A percentile compares a stretch with the other conserved stretches of the same genome.
phyloP scores from a whole-genome alignment of 768 basidiomycete genomes.

The Nidularia sp. region DNA sequence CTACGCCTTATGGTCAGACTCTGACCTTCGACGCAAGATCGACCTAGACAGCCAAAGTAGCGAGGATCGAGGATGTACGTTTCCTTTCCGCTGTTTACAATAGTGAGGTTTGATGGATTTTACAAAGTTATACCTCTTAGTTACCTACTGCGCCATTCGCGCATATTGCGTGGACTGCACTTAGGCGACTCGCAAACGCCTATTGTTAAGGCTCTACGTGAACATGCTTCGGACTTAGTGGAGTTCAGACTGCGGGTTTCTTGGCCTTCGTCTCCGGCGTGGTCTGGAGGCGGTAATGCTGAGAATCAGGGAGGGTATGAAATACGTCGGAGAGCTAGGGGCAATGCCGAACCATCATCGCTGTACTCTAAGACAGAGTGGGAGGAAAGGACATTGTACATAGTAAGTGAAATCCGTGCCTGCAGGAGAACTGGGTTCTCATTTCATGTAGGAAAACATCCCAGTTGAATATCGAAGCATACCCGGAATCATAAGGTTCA shows the following conservation, averaged over 20 bases:
- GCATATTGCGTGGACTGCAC: conserved; percentile 19
- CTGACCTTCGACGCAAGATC: conserved; percentile 46
- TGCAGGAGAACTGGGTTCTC: too few species aligned
- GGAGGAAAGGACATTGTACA: conserved; percentile 62
- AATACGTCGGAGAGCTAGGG: conserved; percentile 52
- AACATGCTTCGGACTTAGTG: conserved; percentile 36
- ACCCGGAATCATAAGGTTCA: conserved; percentile 44
- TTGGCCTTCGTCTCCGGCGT: conserved; percentile 30
- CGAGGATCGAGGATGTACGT: conserved; percentile 45
- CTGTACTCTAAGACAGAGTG: conserved; percentile 40
- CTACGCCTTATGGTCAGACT: conserved; percentile 62
- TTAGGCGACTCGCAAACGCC: conserved; percentile 33
- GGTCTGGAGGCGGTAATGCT: conserved; percentile 14
- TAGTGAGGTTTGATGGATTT: conserved; percentile 9
- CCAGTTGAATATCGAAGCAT: conserved; percentile 50
- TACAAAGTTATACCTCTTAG: conserved; percentile 56
- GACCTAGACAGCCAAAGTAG: conserved; percentile 25
- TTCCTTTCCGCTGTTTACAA: background rate
- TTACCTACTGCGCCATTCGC: conserved; percentile 41
- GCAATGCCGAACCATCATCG: conserved; percentile 14
- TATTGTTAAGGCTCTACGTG: conserved; percentile 59
- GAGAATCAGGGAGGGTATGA: conserved; percentile 54
- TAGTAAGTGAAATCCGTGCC: conserved; percentile 47
- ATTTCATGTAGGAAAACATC: conserved; percentile 64
- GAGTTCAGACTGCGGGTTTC: conserved; percentile 63